Evolutionary conservation across 495 filamentous ascomycete species (phyloP), one percentile per base, ranked within the genome.

Genomic region (Penicillium lagena): DNA sequence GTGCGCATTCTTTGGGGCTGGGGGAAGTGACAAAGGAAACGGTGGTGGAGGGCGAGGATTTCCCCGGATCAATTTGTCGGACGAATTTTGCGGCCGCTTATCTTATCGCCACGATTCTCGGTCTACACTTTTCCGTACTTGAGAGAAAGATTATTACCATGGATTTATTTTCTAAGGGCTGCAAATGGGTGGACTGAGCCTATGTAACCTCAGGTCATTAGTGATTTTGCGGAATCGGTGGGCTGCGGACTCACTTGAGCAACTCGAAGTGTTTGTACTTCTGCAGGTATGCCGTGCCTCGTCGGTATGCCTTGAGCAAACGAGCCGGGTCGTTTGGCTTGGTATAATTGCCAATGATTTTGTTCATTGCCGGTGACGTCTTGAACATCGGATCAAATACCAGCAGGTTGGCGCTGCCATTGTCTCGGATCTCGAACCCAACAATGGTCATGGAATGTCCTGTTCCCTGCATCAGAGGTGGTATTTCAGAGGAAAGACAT

Each of bases 391-490:
- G 89, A 62, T 97, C 93, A 54, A 95, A 95, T 13, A 96, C 85
- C 4, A 98, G 65, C 8, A 98, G 64, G 50, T 87, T 85, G 39
- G 76, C 73, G 29, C 65, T 63, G 29, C 89, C 89, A 46, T 83
- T 75, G 29, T 60, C 70, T 8, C 73, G 75, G 22, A 75, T 72
- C 56, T 96, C 90, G 32, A 95, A 75, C 1, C 93, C 93, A 42
- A 98, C 72, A 35, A 97, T 90, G 1, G 90, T 96, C 68, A 96
- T 74, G 5, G 90, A 96, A 56, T 98, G 93, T 7, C 90, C 90
- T 81, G 47, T 8, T 13, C 2, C 15, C 4, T 15, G 33, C 17
- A 6, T 44, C 31, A 46, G 36, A 46, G n/a, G 4, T 12, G 7
- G 12, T 12, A 15, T 32, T 3, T 28, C 10, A 10, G 7, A 40